phyloP scores from a whole-genome alignment of 2,329 filamentous ascomycete genomes.

The Penicillium sp. region DNA sequence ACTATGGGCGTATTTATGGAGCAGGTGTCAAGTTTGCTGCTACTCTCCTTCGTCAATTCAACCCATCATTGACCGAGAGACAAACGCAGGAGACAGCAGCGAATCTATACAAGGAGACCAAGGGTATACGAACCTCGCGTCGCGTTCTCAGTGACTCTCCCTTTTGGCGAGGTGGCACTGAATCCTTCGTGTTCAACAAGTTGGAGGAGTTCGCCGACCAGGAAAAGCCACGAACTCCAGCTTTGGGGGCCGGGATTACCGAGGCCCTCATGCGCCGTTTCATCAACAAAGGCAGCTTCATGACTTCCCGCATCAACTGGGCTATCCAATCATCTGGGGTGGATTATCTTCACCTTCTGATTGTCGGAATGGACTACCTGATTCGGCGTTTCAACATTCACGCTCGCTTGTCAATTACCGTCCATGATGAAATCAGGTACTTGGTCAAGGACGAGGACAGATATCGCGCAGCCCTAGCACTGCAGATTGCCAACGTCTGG shows the following conservation, averaged over 20 bases:
- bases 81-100: constrained; percentile 75
- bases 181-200: constrained; percentile 97
- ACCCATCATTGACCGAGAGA: constrained; percentile 75
- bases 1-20: constrained; percentile 98
- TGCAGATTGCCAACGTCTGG: constrained; percentile 95
- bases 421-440: constrained; percentile 97
- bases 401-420: constrained; percentile 85
- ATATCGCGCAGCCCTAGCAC: constrained; percentile 85
- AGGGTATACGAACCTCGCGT: constrained; percentile 80
- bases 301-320: constrained; percentile 98
- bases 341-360: constrained; percentile 92
- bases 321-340: constrained; percentile 97
- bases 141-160: constrained; percentile 70
- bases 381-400: constrained; percentile 80
- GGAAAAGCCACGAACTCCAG: constrained; percentile 83
- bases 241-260: constrained; percentile 91
- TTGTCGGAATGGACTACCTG: constrained; percentile 93
- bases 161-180: constrained; percentile 95
- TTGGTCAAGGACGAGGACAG: constrained; percentile 81
- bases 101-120: constrained; percentile 83
- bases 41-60: constrained; percentile 89
- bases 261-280: constrained; percentile 89
- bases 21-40: constrained; percentile 92
- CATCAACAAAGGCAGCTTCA: constrained; percentile 84
- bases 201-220: constrained; percentile 98